Percentiles rank a stretch among this genome's conserved stretches.
Conservation (phyloP, 1,284 basidiomycete genomes). For the Somion occarium region DNA sequence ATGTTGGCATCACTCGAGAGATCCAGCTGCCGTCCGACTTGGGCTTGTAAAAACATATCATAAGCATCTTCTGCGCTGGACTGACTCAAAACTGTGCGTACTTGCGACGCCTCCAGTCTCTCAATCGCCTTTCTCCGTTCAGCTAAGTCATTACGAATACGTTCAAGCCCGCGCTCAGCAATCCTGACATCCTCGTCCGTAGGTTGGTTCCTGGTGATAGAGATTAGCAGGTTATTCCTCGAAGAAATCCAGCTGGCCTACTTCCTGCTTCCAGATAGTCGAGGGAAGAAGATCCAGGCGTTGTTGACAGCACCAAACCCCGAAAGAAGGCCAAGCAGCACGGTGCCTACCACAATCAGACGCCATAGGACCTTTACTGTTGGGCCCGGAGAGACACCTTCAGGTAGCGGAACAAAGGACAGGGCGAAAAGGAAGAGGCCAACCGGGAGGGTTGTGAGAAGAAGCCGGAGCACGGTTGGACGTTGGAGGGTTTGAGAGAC, state of each 20-base stretch:
- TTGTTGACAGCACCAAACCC: conserved; percentile 71
- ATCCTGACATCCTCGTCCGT: conserved; percentile 45
- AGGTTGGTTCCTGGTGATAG: conserved; percentile 29
- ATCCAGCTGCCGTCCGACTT: conserved; percentile 37
- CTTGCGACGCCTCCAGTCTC: conserved; percentile 31
- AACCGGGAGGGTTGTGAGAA: conserved; percentile 47
- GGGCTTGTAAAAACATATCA: conserved; percentile 14
- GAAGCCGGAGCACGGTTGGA: conserved; percentile 30
- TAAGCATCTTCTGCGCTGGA: conserved; percentile 6
- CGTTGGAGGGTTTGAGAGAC: conserved; percentile 24
- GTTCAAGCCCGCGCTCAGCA: conserved; percentile 46
- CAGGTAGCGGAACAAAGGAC: conserved; percentile 63
- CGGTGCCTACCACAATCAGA: conserved; percentile 70
- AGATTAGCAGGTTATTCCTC: too few relatives aligned
- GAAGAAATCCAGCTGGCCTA: conserved; percentile 7
- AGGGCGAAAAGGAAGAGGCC: conserved; percentile 52
- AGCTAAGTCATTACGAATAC: conserved; percentile 46
- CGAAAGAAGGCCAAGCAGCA: conserved; percentile 66
- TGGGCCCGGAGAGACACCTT: conserved; percentile 37
- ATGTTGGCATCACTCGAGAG: conserved; percentile 40
- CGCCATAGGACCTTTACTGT: conserved; percentile 48
- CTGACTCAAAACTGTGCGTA: conserved; percentile 12
- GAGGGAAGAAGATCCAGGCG: conserved; percentile 46
- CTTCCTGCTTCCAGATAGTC: conserved; percentile 22
- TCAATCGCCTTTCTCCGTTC: conserved; percentile 34